Conservation (phyloP, 441 rosid species). For the Erodium texanum region DNA sequence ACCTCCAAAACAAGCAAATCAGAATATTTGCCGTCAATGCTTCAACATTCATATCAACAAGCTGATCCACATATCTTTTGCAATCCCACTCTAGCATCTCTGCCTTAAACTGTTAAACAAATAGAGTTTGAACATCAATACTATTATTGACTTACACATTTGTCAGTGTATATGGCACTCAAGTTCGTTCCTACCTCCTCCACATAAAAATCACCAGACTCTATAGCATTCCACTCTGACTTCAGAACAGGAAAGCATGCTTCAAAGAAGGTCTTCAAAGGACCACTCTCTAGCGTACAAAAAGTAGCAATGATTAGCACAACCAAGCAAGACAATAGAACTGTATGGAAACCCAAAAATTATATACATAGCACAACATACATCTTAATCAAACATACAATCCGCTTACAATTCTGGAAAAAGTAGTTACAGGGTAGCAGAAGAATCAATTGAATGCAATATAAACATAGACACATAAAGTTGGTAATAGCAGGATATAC, state of each 20-base stretch:
- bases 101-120: slow-evolving; percentile 40
- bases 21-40: slow-evolving; percentile 44
- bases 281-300: slow-evolving; percentile 36
- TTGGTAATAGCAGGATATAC: neutral
- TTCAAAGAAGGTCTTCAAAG: slow-evolving; percentile 48
- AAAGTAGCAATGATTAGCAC: slow-evolving; percentile 12
- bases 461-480: neutral
- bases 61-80: slow-evolving; percentile 50
- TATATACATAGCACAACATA: neutral
- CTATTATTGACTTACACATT: slow-evolving; percentile 7
- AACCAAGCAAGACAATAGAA: neutral
- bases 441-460: neutral
- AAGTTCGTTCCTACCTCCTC: slow-evolving; percentile 36
- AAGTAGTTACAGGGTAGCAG: neutral
- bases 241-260: slow-evolving; percentile 65
- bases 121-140: slow-evolving; percentile 4
- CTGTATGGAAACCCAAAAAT: neutral
- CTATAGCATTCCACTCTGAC: slow-evolving; percentile 60
- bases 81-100: slow-evolving; percentile 55
- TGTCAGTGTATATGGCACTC: slow-evolving; percentile 17
- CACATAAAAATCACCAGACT: slow-evolving; percentile 28
- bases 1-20: slow-evolving; percentile 61
- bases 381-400: neutral
- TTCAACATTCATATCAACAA: slow-evolving; percentile 37
- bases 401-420: neutral